Percentiles rank a stretch among this genome's conserved stretches.
Evolutionary conservation across 176 grass and related monocot genomes (phyloP).

Genomic region (Themeda triandra): DNA sequence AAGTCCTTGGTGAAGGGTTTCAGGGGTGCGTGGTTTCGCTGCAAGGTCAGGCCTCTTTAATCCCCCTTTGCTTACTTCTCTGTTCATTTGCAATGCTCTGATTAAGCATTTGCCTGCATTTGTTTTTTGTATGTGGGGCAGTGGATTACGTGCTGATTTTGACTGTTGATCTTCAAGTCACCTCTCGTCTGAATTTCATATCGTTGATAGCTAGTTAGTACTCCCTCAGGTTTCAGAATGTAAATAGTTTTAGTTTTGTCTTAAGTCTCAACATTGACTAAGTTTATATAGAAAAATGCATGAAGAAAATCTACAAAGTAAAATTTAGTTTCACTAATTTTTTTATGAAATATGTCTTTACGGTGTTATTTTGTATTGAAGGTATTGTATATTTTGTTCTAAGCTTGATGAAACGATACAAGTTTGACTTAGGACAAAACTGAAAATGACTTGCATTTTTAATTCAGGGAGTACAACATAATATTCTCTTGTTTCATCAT

Average conservation of each 20-base stretch:
- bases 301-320: not conserved
- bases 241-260: not conserved
- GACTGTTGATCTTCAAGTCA: not conserved
- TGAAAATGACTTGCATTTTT: not conserved
- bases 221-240: not conserved
- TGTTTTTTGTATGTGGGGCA: not conserved
- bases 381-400: not conserved
- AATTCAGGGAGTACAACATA: not conserved
- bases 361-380: not conserved
- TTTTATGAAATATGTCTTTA: not conserved
- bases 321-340: not conserved
- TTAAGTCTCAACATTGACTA: not conserved
- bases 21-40: slow-evolving; percentile 66
- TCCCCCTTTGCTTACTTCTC: not conserved
- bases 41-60: slow-evolving; percentile 37
- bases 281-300: not conserved
- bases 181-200: not conserved
- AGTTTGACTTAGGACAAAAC: not conserved
- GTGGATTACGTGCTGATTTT: not conserved
- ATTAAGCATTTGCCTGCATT: not conserved
- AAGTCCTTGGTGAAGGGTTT: slow-evolving; percentile 34
- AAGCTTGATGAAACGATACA: not conserved
- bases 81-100: not conserved
- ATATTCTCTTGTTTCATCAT: not conserved
- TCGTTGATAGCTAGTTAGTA: not conserved